Conservation (phyloP, 176 grass and related monocot genomes). For the Phoenix dactylifera region DNA sequence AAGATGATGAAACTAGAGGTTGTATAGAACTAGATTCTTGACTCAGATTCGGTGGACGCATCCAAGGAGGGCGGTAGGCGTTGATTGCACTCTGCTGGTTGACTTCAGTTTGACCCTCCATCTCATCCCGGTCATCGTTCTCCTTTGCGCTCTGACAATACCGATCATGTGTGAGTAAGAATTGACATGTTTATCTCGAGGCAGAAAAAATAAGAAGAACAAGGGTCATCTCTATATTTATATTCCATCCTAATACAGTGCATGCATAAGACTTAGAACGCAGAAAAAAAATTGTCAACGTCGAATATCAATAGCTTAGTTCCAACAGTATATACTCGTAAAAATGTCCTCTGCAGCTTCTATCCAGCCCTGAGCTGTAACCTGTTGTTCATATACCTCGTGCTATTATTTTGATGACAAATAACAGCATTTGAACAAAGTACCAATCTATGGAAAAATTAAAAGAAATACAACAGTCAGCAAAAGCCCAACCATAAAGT, state of each 20-base stretch:
- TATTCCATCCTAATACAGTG: not conserved
- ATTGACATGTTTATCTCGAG: not conserved
- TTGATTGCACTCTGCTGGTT: constrained; percentile 15
- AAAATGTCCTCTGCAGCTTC: too few species aligned
- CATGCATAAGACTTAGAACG: too few species aligned
- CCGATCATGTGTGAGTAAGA: not conserved
- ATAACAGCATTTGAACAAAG: too few species aligned
- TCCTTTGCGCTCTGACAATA: constrained; percentile 39
- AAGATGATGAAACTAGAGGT: constrained; percentile 31
- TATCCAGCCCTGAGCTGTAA: too few species aligned
- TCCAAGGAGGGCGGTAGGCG: constrained; percentile 62
- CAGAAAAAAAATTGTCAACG: too few species aligned
- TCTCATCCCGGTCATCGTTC: constrained; percentile 45
- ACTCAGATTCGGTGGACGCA: constrained; percentile 25
- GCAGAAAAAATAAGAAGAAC: not conserved
- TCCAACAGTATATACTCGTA: too few species aligned
- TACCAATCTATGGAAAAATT: too few species aligned
- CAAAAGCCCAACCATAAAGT: too few species aligned
- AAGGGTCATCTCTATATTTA: not conserved
- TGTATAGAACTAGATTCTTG: constrained; percentile 36
- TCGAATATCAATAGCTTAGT: too few species aligned
- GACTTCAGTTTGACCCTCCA: constrained; percentile 7
- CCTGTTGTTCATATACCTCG: too few species aligned
- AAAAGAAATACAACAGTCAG: too few species aligned
- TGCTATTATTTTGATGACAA: too few species aligned